phyloP scores from a whole-genome alignment of 164 flowering plant genomes.

The Aristolochia fimbriata region DNA sequence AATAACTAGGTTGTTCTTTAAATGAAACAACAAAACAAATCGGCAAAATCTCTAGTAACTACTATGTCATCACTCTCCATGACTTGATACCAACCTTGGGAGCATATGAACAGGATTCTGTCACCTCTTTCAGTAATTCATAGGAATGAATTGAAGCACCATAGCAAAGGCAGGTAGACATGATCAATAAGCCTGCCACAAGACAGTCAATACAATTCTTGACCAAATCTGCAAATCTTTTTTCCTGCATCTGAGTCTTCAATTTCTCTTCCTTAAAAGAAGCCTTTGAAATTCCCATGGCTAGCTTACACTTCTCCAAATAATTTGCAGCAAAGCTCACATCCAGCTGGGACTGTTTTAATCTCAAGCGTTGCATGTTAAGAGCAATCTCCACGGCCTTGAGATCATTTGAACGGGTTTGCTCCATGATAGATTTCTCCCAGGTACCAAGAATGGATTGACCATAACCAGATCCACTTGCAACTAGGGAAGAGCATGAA shows the following conservation, averaged over 20 bases:
- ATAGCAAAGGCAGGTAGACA: conserved; percentile 50
- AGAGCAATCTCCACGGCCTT: conserved; percentile 65
- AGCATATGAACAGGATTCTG: conserved; percentile 36
- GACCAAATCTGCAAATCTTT: conserved; percentile 54
- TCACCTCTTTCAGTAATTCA: conserved; percentile 50
- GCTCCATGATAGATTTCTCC: conserved; percentile 73
- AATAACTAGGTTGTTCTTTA: background rate
- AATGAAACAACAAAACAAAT: background rate
- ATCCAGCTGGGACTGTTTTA: conserved; percentile 54
- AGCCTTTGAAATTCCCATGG: conserved; percentile 71
- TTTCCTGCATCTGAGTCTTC: conserved; percentile 62
- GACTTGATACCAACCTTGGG: conserved; percentile 19
- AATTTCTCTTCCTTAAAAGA: conserved; percentile 70
- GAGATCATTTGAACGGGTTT: conserved; percentile 74
- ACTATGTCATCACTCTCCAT: background rate
- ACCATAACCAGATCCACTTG: conserved; percentile 13
- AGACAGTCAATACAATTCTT: conserved; percentile 69
- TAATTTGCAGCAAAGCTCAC: conserved; percentile 45
- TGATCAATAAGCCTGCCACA: conserved; percentile 68
- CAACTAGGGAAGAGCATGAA: conserved; percentile 20
- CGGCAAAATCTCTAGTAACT: background rate
- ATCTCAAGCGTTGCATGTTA: conserved; percentile 41
- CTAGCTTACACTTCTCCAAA: conserved; percentile 60
- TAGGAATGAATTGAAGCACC: conserved; percentile 68
- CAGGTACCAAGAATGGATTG: conserved; percentile 31